A percentile compares a stretch with the other conserved stretches of the same genome.
Evolutionary conservation across 768 basidiomycete species (phyloP).

Genomic region (Hirschioporus abietinus): DNA sequence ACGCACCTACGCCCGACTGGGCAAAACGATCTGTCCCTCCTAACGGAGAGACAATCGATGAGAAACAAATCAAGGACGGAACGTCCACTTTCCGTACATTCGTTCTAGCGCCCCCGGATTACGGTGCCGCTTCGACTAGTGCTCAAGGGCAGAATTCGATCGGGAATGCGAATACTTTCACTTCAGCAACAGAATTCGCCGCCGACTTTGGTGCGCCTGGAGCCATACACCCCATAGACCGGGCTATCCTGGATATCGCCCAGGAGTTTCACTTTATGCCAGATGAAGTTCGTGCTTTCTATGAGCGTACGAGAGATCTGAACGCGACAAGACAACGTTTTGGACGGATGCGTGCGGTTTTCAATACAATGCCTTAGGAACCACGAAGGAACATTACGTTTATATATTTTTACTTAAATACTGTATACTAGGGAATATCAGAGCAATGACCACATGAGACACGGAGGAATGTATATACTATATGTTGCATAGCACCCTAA

Average conservation of each 20-base stretch:
- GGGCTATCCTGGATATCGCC: conserved; percentile 61
- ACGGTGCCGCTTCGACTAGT: neutral
- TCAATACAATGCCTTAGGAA: conserved; percentile 13
- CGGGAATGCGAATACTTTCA: neutral
- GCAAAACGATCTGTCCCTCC: conserved; percentile 45
- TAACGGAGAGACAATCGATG: conserved; percentile 30
- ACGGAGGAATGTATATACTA: neutral
- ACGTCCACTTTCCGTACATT: neutral
- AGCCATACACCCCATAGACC: conserved; percentile 54
- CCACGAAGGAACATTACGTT: neutral
- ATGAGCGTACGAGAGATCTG: conserved; percentile 70
- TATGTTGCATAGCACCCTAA: neutral
- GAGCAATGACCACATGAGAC: neutral
- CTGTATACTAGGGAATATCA: neutral
- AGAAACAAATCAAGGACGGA: conserved; percentile 33
- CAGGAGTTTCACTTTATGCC: conserved; percentile 63
- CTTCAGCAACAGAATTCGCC: neutral
- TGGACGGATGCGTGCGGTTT: conserved; percentile 54
- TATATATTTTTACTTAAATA: neutral
- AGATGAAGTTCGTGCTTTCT: conserved; percentile 75
- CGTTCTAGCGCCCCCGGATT: neutral
- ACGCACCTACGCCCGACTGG: conserved; percentile 63
- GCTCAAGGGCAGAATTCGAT: neutral
- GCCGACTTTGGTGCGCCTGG: neutral
- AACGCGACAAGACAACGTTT: conserved; percentile 59